These are phyloP conservation scores for Kockovaella imperatae DNA, from an alignment of 768 basidiomycete genomes.

Conservation along the genomic window DNA sequence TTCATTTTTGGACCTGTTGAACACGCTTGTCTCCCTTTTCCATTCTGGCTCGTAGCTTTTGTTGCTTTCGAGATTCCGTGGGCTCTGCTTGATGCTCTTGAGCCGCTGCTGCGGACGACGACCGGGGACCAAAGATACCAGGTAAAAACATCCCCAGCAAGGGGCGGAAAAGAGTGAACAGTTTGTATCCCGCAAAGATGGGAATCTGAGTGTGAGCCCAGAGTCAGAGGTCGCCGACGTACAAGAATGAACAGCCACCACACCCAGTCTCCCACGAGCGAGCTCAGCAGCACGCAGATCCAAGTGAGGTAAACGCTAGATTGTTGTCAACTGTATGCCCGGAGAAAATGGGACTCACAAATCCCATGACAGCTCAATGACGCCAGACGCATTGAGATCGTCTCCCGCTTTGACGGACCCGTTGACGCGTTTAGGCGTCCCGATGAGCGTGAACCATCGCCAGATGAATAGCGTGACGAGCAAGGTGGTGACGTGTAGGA, in stretches of 20 bases:
- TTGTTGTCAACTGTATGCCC: background rate
- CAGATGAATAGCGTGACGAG: conserved; percentile 24
- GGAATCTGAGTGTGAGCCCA: conserved; percentile 32
- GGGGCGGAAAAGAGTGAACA: conserved; percentile 30
- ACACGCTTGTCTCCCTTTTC: conserved; percentile 44
- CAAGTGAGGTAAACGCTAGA: conserved; percentile 37
- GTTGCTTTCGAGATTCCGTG: conserved; percentile 31
- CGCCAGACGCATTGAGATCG: conserved; percentile 37
- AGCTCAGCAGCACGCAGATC: conserved; percentile 34
- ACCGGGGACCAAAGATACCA: conserved; percentile 29
- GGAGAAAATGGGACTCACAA: conserved; percentile 22
- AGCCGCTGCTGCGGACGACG: conserved; percentile 9
- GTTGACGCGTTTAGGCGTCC: conserved; percentile 22
- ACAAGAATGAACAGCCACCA: conserved; percentile 42
- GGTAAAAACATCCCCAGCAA: conserved; percentile 38
- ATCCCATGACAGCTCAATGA: conserved; percentile 42
- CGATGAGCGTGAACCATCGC: conserved; percentile 36
- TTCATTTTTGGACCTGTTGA: conserved; percentile 28
- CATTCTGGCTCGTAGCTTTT: conserved; percentile 38
- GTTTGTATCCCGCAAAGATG: conserved; percentile 38
- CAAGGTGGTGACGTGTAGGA: conserved; percentile 21
- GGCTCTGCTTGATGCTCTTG: conserved; percentile 12
- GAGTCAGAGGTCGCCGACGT: conserved; percentile 6
- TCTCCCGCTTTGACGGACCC: conserved; percentile 25
- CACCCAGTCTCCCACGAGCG: conserved; percentile 35